Percentiles rank a stretch among this genome's conserved stretches.
phyloP scores from a whole-genome alignment of 2,329 filamentous ascomycete genomes.

The Aspergillus floridensis region DNA sequence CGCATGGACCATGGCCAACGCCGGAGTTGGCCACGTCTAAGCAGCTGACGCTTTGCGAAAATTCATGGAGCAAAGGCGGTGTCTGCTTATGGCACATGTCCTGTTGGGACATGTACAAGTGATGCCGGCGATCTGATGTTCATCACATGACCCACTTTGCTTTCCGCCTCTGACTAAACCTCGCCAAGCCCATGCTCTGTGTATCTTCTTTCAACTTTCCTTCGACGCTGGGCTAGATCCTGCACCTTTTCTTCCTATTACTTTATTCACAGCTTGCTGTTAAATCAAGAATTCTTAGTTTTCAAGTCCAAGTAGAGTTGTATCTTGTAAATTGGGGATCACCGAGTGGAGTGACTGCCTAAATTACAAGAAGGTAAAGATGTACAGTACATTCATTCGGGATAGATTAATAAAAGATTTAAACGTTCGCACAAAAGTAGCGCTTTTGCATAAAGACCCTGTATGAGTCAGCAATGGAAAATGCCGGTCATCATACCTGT shows the following conservation, averaged over 20 bases:
- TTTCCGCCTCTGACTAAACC: no score
- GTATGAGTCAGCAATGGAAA: background rate
- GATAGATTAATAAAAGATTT: no score
- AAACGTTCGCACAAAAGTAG: background rate
- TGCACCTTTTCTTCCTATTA: background rate
- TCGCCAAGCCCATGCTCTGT: no score
- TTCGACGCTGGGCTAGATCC: background rate
- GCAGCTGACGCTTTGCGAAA: background rate
- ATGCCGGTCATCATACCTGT: background rate
- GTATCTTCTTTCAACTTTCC: background rate
- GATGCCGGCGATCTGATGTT: no score
- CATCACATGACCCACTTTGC: no score
- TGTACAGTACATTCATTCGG: no score
- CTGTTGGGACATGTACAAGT: no score
- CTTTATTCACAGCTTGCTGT: background rate
- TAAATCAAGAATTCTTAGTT: background rate
- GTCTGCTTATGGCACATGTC: no score
- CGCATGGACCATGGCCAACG: constrained; percentile 39
- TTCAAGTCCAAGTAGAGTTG: background rate
- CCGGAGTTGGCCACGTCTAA: constrained; percentile 50
- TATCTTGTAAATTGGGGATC: background rate
- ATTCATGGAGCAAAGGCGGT: no score
- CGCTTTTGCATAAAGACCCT: background rate
- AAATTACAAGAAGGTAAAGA: background rate
- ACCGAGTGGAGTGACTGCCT: background rate